Percentiles rank a stretch among this genome's conserved stretches.
Evolutionary conservation across 1,284 basidiomycete species (phyloP).

Genomic region (Fomitopsis palustris): DNA sequence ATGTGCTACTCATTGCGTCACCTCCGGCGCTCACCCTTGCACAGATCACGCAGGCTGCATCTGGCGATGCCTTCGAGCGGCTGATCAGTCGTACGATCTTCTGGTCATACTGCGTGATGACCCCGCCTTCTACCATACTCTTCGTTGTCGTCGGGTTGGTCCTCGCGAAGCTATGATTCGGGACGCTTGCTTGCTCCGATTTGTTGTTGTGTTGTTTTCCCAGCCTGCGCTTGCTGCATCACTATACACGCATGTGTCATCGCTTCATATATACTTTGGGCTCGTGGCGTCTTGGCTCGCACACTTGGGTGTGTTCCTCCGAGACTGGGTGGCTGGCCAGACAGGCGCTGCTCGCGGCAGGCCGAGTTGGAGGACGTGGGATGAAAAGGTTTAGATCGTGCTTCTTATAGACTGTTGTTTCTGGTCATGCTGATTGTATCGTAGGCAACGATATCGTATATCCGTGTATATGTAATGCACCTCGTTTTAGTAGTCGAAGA

Average conservation of each 20-base stretch:
- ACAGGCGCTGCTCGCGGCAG: too few species aligned
- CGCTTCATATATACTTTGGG: not conserved
- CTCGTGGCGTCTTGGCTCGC: too few species aligned
- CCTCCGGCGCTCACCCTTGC: constrained; percentile 83
- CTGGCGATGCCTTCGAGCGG: constrained; percentile 87
- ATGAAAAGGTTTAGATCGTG: too few species aligned
- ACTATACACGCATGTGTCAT: not conserved
- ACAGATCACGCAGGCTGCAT: constrained; percentile 87
- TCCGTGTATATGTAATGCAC: too few species aligned
- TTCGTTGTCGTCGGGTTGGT: constrained; percentile 74
- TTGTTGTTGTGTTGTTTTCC: not conserved
- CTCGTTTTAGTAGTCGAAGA: too few species aligned
- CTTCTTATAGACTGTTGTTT: too few species aligned
- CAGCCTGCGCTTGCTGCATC: not conserved
- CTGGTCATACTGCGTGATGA: constrained; percentile 80
- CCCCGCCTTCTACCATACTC: constrained; percentile 74
- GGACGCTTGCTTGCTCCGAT: not conserved
- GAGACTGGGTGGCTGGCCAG: too few species aligned
- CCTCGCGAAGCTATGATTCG: constrained; percentile 43
- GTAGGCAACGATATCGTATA: too few species aligned
- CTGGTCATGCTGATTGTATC: too few species aligned
- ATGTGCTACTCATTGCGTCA: constrained; percentile 71
- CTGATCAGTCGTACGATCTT: constrained; percentile 83
- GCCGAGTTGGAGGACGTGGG: too few species aligned
- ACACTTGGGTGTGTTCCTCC: too few species aligned